phyloP scores from a whole-genome alignment of 768 basidiomycete genomes.

The Leccinum aurantiacum region DNA sequence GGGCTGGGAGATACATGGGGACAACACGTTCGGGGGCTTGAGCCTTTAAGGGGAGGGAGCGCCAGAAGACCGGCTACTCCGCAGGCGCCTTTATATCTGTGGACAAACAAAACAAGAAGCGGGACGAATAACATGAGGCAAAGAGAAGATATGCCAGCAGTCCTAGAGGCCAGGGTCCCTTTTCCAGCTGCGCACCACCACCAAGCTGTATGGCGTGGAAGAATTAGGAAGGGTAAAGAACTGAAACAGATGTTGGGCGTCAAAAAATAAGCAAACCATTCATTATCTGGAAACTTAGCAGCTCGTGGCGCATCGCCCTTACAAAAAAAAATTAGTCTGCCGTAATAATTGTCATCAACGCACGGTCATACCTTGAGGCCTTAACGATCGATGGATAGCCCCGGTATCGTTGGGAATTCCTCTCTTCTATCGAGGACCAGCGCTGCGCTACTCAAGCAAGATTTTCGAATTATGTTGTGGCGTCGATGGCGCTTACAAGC shows the following conservation, averaged over 20 bases:
- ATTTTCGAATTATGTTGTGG: constrained; percentile 55
- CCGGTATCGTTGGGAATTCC: too few species aligned
- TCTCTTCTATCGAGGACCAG: constrained; percentile 49
- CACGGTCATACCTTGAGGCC: too few species aligned
- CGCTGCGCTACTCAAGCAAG: constrained; percentile 50
- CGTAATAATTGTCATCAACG: neutral
- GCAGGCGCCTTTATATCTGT: too few species aligned
- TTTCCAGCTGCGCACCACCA: neutral
- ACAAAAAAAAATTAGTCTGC: neutral
- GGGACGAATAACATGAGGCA: neutral
- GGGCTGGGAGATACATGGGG: constrained; percentile 3
- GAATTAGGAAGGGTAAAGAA: neutral
- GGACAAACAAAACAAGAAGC: too few species aligned
- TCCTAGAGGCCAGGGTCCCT: neutral
- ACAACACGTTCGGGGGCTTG: neutral
- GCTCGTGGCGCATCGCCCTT: too few species aligned
- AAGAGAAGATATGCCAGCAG: neutral
- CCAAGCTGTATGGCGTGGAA: neutral
- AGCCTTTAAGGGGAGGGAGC: too few species aligned
- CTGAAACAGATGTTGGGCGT: neutral
- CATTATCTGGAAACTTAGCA: too few species aligned
- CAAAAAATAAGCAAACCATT: too few species aligned
- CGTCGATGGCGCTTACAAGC: constrained; percentile 56
- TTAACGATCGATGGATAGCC: too few species aligned
- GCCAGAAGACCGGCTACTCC: too few species aligned